Conservation (phyloP, 352 stramenopile species). For the Pelagophyceae sp. region DNA sequence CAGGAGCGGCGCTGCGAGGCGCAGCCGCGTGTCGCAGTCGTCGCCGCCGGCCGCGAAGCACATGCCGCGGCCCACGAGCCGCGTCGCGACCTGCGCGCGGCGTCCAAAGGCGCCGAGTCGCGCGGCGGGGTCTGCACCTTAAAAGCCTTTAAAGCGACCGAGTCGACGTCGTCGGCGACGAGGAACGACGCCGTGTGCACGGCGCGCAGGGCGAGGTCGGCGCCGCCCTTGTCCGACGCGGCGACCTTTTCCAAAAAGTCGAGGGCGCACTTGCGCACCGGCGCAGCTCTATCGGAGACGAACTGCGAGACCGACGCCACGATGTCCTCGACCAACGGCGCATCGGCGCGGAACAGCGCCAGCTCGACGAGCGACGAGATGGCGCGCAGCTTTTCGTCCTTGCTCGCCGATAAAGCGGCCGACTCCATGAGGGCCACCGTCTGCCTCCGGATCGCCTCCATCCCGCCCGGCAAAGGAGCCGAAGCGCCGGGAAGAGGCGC, state of each 20-base stretch:
- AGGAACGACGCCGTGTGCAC: neutral
- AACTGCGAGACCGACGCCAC: neutral
- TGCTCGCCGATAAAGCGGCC: neutral
- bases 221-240: neutral
- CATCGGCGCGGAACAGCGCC: neutral
- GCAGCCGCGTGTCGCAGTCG: too few relatives aligned
- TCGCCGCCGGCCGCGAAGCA: too few relatives aligned
- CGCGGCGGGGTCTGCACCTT: neutral
- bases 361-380: constrained; percentile 12
- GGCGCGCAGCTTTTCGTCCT: constrained; percentile 2
- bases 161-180: neutral
- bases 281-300: neutral
- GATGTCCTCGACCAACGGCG: neutral
- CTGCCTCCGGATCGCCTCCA: constrained; percentile 1
- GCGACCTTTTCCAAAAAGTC: neutral
- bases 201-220: neutral
- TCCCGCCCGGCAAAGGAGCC: neutral
- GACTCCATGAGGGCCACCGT: neutral
- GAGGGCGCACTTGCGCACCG: neutral
- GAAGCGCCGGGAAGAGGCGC: too few relatives aligned
- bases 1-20: too few relatives aligned
- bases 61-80: too few relatives aligned
- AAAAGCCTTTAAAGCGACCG: neutral
- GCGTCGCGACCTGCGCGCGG: too few relatives aligned
- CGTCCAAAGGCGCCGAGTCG: too few relatives aligned